Percentiles rank a stretch among this genome's conserved stretches.
These are phyloP conservation scores for Areca catechu DNA, from an alignment of 176 grass and related monocot species.

Conservation along the genomic window DNA sequence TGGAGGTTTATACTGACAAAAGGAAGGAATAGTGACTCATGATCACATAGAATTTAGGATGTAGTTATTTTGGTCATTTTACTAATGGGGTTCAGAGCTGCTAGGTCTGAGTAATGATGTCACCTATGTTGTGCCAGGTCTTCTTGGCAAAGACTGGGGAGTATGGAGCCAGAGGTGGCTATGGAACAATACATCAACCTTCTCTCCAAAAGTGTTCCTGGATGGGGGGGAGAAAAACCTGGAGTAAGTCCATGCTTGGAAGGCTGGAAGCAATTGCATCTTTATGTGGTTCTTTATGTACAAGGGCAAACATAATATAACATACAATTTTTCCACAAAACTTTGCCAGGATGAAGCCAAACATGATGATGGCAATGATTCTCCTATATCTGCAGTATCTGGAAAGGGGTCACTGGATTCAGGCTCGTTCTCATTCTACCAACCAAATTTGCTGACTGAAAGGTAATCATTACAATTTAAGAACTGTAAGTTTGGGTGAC, in stretches of 20 bases:
- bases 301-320: conserved; percentile 1
- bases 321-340: neutral
- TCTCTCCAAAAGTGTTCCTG: conserved; percentile 54
- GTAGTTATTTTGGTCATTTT: too few relatives aligned
- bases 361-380: conserved; percentile 16
- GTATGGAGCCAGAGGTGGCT: conserved; percentile 69
- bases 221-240: conserved; percentile 36
- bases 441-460: neutral
- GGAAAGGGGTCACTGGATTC: neutral
- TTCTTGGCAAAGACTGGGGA: conserved; percentile 64
- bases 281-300: neutral
- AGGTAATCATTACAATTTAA: conserved; percentile 15
- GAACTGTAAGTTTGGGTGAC: neutral
- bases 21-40: too few relatives aligned
- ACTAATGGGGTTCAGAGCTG: neutral
- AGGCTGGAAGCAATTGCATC: neutral
- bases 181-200: conserved; percentile 74
- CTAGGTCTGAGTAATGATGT: neutral
- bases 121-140: conserved; percentile 37
- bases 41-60: too few relatives aligned
- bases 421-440: neutral
- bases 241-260: conserved; percentile 21
- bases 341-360: conserved; percentile 21
- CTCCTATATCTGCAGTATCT: neutral
- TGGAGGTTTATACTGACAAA: too few relatives aligned